Evolutionary conservation across 2,329 filamentous ascomycete species (phyloP), one percentile per base, ranked within the genome.

Genomic region (Aspergillus pseudoglaucus): DNA sequence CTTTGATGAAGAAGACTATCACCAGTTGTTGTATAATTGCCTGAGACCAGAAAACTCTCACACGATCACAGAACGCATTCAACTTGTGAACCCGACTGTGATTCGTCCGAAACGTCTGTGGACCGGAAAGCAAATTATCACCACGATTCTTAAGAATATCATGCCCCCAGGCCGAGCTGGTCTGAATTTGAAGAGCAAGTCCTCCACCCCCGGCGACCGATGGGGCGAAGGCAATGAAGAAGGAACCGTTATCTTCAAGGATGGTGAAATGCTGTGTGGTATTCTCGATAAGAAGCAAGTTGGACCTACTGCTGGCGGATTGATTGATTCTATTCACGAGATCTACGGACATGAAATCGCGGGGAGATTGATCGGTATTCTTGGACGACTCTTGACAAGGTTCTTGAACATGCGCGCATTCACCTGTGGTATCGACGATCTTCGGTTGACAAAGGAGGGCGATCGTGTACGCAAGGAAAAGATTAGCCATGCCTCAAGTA

Each of bases 201-300:
- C 87, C 2, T 85, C 87, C 43, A 87, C 93, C 12, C 82, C 85
- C 25, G 80, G 79, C n/a, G 83, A 85, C 46, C 79, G 87, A 45
- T 98, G 93, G 93, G 88, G 84, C 3, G 58, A 72, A 51, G 66
- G 58, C 18, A 67, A 75, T 14, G 90, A 95, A 65, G 93, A 97
- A 66, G 87, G 84, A 18, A 70, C 75, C 1, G 90, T 98, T 27
- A 77, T 90, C 17, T 85, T 98, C 68, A 83, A 87, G 53, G 84
- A 93, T 57, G 91, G 93, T 43, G 88, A 95, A 57, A 82, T 97
- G 56, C 78, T 96, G 42, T 86, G 83, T 42, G 93, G 93, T 59
- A 94, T 98, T 59, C 78, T 98, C 23, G 94, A 98, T 67, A 98
- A 98, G 72, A 85, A 88, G 37, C 93, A 98, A 59, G 87, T 98